Evolutionary conservation across 495 filamentous ascomycete species (phyloP).

Genomic region (Aspergillus nidulans): DNA sequence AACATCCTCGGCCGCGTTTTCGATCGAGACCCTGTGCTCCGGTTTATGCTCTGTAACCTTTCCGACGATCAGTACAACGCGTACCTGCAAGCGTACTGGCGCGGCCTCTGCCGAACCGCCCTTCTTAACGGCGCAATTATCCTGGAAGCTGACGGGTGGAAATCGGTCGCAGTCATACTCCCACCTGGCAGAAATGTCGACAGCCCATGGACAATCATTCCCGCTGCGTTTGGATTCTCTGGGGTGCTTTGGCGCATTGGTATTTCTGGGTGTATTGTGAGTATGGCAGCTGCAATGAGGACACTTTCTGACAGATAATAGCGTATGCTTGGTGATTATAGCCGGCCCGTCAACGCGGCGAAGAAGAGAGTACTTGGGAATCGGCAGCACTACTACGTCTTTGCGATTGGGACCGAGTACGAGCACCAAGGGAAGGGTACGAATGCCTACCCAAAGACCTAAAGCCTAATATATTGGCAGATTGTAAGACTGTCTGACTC

Average conservation of each 20-base stretch:
- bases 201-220: neutral
- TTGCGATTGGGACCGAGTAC: conserved; percentile 6
- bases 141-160: neutral
- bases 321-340: conserved; percentile 3
- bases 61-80: neutral
- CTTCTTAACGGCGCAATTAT: conserved; percentile 1
- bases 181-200: conserved; percentile 5
- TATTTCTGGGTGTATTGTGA: neutral
- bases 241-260: neutral
- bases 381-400: neutral
- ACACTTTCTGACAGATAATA: neutral
- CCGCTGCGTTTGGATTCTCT: neutral
- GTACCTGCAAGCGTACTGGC: neutral
- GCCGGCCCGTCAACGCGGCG: neutral
- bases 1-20: conserved; percentile 2
- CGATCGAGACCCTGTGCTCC: conserved; percentile 2
- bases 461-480: neutral
- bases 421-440: conserved; percentile 5
- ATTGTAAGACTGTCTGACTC: neutral
- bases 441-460: neutral
- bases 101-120: neutral
- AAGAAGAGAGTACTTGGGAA: neutral
- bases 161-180: neutral
- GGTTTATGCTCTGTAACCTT: neutral
- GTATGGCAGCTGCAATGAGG: too few relatives aligned